Evolutionary conservation across 345 rosid species (phyloP), one percentile per base, ranked within the genome.

Genomic region (Dipteronia sinensis): DNA sequence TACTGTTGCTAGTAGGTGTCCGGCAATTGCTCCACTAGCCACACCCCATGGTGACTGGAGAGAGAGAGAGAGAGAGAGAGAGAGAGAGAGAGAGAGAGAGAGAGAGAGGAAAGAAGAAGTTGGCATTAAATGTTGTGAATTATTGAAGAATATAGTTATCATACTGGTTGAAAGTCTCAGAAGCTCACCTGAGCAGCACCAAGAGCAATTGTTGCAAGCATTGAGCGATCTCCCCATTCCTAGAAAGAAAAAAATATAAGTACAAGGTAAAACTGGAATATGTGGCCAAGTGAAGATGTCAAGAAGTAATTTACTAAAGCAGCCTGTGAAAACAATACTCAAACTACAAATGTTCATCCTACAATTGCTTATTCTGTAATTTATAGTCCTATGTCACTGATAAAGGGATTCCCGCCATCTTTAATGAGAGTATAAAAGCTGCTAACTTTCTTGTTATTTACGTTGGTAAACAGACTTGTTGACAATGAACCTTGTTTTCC

Each of bases 191-290:
- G 98, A 31, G 97, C 97, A 31, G 98, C 99, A 65, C 92, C 98
- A 2, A 96, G 99, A 44, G 99, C 99, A 61, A 96, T 92, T 56
- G 99, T 96, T 34, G 98, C 99, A 59, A 96, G 97, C 99, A 96
- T 96, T 55, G 98, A 94, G 67, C 99, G 99, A 76, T 96, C 99
- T 80, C 99, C 99, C 98, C 99, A 96, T 96, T 96, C 99, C 99
- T 93, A 76, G 62, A 20, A 80, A 67, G 66, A 67, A 49, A 66
- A 64, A 75, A 19, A 67, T 7, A 40, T 29, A 75, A 20, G 61
- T 8, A 23, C 19, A 6, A 51, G 55, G 23, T 70, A 51, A 47
- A 71, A 49, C 51, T 44, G 20, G 63, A 31, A 42, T 67, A 29
- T 23, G 9, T 5, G 31, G 19, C 15, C 56, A 42, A 44, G 31